Base-by-base conservation (phyloP, 1,284 basidiomycete species). In the Microstroma glucosiphilum region DNA sequence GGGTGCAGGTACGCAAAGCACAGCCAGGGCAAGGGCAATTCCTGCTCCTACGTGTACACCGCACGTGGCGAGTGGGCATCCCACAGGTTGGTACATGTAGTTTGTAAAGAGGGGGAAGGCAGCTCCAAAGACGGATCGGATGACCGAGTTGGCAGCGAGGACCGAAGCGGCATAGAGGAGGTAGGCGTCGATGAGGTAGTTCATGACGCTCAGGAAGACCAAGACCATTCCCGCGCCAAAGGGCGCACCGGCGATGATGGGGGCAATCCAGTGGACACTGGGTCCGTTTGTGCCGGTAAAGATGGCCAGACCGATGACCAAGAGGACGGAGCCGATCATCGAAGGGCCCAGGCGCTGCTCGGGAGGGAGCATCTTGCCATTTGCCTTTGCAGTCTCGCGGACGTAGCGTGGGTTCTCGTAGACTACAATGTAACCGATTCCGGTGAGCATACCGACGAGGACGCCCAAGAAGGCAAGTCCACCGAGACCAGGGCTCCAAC, bases 261-360 rank as follows among this genome's bases (percentile, higher is more conserved):
- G 67, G 1, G 62, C 69, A 21, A 69, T 60, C 60, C 63, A 81
- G 68, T 48, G 46, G 60, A 76, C 51, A 25, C 25, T 58, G 23
- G 78, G 76, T 11, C 72, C 72, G 65, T 79, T 70, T 13, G 80
- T 80, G 26, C 76, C 80, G 23, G 80, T 79, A 40, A 81, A 81
- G 57, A 79, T 77, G 17, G 75, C 80, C 6, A 81, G 71, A 49
- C 80, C 80, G 60, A 82, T 73, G 59, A 80, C 75, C 26, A 80
- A 68, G 21, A 78, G 55, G 13, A 77, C 61, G 6, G 51, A 54
- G 17, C 51, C 56, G 17, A 72, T 62, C 48, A 69, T 68, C 2
- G 62, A 26, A 9, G 61, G 37, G 0, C 64, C 66, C 6, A 72
- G 70, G 3, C 63, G 48, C 12, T 62, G 53, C 8, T 68, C 63